Base-by-base conservation (phyloP, 2,329 filamentous ascomycete genomes). In the Fusarium udum region DNA sequence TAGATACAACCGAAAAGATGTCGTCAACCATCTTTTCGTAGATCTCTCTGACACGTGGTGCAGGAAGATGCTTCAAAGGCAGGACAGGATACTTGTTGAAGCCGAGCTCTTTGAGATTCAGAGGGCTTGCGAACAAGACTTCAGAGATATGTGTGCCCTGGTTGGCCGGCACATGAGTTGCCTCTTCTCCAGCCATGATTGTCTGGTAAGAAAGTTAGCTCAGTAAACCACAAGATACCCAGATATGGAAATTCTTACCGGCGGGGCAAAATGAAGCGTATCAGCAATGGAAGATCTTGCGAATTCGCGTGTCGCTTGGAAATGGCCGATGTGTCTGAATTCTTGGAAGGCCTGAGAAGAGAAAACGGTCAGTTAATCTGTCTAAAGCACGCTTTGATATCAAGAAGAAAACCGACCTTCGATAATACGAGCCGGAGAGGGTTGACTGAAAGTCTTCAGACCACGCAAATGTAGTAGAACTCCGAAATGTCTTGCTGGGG, bases 281-380 rank as follows among this genome's bases (percentile, higher is more conserved):
- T 24, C 2, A 24, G 6, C 6, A 43, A 12, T 43, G 0, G 15
- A 5, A 24, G n/a, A 43, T 13, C 13, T 43, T 24, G 5, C n/a
- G 0, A 18, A 43, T 6, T 24, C 1, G 42, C 7, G 11, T 18
- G 16, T 0, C n/a, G 26, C 26, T 45, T 45, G 11, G 42, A n/a
- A 45, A 18, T 45, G 3, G 42, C 1, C 4, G 16, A 3, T 45
- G 0, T 26, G 16, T 26, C n/a, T 24, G 0, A 4, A 13, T 26
- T 4, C 1, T 26, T 13, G 7, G 0, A 0, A 45, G 6, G 7
- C 15, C n/a, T 26, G n/a, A 18, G 42, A 26, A 6, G 16, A 43
- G 42, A 3, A 13, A 6, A 18, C 6, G 16, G n/a, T 45, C 16
- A 45, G n/a, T 26, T 20, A 10, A 8, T 26, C 1, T 24, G 16